phyloP scores from a whole-genome alignment of 352 stramenopile species.

The Saprolegnia parasitica region DNA sequence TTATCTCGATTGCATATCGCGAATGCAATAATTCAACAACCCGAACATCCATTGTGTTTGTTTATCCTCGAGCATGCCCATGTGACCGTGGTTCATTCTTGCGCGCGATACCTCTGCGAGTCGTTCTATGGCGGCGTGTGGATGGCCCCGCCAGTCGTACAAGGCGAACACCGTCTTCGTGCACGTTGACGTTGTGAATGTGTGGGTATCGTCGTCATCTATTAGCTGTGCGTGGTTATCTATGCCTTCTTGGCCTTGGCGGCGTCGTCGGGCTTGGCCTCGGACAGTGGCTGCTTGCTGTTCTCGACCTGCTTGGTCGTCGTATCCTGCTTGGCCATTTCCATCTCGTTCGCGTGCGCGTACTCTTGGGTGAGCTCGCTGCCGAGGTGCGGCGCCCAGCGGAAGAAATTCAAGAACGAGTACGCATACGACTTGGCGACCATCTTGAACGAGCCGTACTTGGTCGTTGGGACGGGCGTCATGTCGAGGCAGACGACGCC shows the following conservation, averaged over 20 bases:
- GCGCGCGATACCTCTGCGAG: too few relatives aligned
- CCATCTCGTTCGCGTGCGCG: conserved; percentile 25
- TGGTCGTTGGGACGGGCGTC: conserved; percentile 74
- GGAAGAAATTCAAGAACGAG: conserved; percentile 59
- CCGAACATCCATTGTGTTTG: too few relatives aligned
- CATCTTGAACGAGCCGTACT: conserved; percentile 61
- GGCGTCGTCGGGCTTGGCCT: not conserved
- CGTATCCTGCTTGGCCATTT: not conserved
- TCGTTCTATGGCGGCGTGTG: too few relatives aligned
- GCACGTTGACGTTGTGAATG: not conserved
- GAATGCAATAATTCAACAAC: too few relatives aligned
- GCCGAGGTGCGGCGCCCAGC: conserved; percentile 73
- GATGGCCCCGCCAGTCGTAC: too few relatives aligned
- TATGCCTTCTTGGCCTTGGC: not conserved
- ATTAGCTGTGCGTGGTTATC: not conserved
- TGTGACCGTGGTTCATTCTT: too few relatives aligned
- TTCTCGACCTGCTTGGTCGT: not conserved
- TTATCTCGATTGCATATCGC: too few relatives aligned
- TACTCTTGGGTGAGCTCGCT: conserved; percentile 76
- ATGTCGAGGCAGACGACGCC: conserved; percentile 79
- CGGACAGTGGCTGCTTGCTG: not conserved
- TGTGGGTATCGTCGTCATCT: too few relatives aligned
- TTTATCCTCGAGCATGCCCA: too few relatives aligned
- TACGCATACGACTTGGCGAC: conserved; percentile 71
- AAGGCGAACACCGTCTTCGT: not conserved